These are phyloP conservation scores for Crucibulum parvulum DNA, from an alignment of 1,284 basidiomycete genomes.

Conservation along the genomic window DNA sequence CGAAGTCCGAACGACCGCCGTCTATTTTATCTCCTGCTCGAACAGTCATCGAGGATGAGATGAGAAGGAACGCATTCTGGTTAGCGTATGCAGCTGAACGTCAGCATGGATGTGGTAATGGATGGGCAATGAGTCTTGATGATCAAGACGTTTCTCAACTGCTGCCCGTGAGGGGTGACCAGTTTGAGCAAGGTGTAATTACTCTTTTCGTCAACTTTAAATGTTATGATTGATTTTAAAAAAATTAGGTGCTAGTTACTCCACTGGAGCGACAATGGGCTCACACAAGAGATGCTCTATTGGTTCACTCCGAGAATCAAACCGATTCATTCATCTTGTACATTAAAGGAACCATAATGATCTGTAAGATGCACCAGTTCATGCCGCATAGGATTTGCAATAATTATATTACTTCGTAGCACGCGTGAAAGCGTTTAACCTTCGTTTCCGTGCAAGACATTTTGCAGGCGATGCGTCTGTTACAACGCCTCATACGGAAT, in stretches of 20 bases:
- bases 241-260: slow-evolving; percentile 56
- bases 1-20: slow-evolving; percentile 55
- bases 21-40: slow-evolving; percentile 65
- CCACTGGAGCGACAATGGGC: slow-evolving; percentile 74
- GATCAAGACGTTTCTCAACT: slow-evolving; percentile 76
- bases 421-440: slow-evolving; percentile 74
- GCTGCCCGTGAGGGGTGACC: slow-evolving; percentile 66
- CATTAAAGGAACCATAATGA: slow-evolving; percentile 70
- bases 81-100: slow-evolving; percentile 72
- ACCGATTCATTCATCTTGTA: slow-evolving; percentile 80
- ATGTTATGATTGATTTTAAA: slow-evolving; percentile 16
- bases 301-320: slow-evolving; percentile 65
- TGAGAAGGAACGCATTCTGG: slow-evolving; percentile 77
- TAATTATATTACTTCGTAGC: slow-evolving; percentile 36
- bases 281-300: slow-evolving; percentile 62
- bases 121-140: slow-evolving; percentile 75
- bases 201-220: slow-evolving; percentile 6
- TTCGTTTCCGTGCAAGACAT: slow-evolving; percentile 66
- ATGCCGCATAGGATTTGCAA: not conserved
- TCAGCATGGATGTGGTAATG: slow-evolving; percentile 69
- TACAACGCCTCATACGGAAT: slow-evolving; percentile 35
- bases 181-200: slow-evolving; percentile 67
- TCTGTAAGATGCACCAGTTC: slow-evolving; percentile 46
- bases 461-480: slow-evolving; percentile 60
- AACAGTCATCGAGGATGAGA: slow-evolving; percentile 72